Base-by-base conservation (phyloP, 108 stramenopile species). In the Fragilaria radians region DNA sequence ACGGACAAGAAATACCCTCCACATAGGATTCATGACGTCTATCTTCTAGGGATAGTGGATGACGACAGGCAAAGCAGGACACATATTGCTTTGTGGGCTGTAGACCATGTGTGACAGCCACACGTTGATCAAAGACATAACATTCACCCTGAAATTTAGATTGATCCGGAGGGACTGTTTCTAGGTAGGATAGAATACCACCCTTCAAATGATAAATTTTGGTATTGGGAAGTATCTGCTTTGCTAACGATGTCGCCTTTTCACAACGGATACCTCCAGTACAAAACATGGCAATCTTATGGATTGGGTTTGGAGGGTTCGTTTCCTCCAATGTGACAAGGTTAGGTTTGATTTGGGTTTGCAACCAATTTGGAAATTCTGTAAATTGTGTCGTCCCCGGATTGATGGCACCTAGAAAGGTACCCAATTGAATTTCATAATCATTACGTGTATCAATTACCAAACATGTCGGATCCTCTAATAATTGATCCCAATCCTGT, bases 201-300 rank as follows among this genome's bases (percentile, higher is more conserved):
- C 94, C 94, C 63, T 95, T 81, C 54, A 94, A 76, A 71, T 93
- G 92, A 63, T 83, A 88, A 4, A 91, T 77, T 3, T 81, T 80
- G 42, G 81, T 48, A 33, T 81, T 63, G 18, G 52, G 28, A 34
- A 64, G 70, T 18, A 79, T 64, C 50, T 67, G 63, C 31, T 71
- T 54, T 52, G 54, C 61, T 57, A 3, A 63, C 81, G 85, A 79
- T 0, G 88, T 89, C 18, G 95, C 91, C 76, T 88, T 91, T 78
- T 95, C 96, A 59, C 96, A 97, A 19, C 96, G 89, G 52, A 97
- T 94, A 0, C 96, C 96, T 11, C 96, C 96, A 0, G 90, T 92
- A 67, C 96, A 97, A 80, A 94, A 97, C 94, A 97, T 95, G 65
- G 95, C 91, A 32, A 96, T 73, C 36, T 75, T 85, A n/a, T n/a